Base-by-base conservation (phyloP, 2,329 filamentous ascomycete genomes). In the Pseudocercospora cruenta region DNA sequence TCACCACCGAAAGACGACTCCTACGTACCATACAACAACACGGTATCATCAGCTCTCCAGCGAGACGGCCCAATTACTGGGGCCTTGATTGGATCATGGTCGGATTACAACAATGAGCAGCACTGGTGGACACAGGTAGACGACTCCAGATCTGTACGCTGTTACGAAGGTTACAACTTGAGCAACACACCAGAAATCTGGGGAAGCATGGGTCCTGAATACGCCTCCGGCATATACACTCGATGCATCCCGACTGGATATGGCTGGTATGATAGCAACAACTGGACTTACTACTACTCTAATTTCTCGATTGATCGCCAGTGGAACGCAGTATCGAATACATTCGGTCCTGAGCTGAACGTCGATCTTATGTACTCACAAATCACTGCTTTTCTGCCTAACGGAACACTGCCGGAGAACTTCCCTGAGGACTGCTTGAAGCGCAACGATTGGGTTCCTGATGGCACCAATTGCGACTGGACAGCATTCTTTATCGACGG, bases 181-280 rank as follows among this genome's bases (percentile, higher is more conserved):
- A 43, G 31, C 53, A 62, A 62, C 16, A 33, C 45, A 7, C 63
- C 57, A 9, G 28, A 39, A 12, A 39, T 26, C 19, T 59, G 53
- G 54, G 53, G 53, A 9, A 24, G 47, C 0, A 58, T 53, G 12
- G 21, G 49, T 4, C n/a, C 47, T 24, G 47, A 51, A 6, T 51
- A 21, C 22, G 36, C 53, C 28, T 28, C 24, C 1, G 63, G 55
- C 0, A 65, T 19, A n/a, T 71, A 70, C 49, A 72, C 69, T 0
- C 69, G 70, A 31, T 74, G 73, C 64, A 65, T 72, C 21, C 65
- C 68, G 24, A 31, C 60, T 6, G 70, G 70, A 12, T 5, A 19
- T 14, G 71, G 71, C n/a, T 72, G 70, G 70, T 62, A 60, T 36
- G 36, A 60, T n/a, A 21, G 14, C 43, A 39, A 62, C 12, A 43